phyloP scores from a whole-genome alignment of 1,284 basidiomycete species.

The Macrocystidia cucumis region DNA sequence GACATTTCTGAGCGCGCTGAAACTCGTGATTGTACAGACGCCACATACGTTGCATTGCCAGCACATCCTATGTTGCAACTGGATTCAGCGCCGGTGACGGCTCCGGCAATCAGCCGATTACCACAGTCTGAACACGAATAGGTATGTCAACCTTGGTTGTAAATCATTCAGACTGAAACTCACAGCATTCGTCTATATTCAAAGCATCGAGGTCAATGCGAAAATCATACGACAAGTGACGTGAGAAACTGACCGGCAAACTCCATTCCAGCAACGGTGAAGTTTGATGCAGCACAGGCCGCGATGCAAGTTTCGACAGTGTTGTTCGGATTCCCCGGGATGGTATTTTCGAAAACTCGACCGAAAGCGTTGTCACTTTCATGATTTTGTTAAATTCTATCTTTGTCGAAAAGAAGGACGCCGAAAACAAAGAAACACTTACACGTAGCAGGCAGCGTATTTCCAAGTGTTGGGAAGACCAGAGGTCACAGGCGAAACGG shows the following conservation, averaged over 20 bases:
- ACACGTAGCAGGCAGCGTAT: constrained; percentile 53
- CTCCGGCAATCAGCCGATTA: constrained; percentile 49
- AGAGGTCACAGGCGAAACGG: constrained; percentile 37
- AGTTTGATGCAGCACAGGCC: constrained; percentile 32
- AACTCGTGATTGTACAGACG: background rate
- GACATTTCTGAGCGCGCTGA: constrained; percentile 3
- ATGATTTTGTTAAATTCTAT: background rate
- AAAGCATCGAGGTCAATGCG: constrained; percentile 5
- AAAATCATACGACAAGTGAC: background rate
- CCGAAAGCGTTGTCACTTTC: constrained; percentile 45
- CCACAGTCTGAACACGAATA: constrained; percentile 47
- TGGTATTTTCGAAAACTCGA: constrained; percentile 31
- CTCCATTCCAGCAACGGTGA: constrained; percentile 46
- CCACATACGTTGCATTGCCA: constrained; percentile 51
- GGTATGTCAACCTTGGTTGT: constrained; percentile 1
- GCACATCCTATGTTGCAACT: constrained; percentile 64
- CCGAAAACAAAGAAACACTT: constrained; percentile 17
- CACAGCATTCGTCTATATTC: constrained; percentile 47
- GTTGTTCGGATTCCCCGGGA: constrained; percentile 22
- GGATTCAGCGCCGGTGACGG: constrained; percentile 33
- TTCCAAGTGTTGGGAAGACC: constrained; percentile 45
- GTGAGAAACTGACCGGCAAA: constrained; percentile 23
- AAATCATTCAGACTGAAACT: constrained; percentile 15
- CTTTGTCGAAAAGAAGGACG: background rate
- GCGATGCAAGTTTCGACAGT: constrained; percentile 41